phyloP scores from a whole-genome alignment of 176 grass and related monocot genomes.

The Oryza australiensis region DNA sequence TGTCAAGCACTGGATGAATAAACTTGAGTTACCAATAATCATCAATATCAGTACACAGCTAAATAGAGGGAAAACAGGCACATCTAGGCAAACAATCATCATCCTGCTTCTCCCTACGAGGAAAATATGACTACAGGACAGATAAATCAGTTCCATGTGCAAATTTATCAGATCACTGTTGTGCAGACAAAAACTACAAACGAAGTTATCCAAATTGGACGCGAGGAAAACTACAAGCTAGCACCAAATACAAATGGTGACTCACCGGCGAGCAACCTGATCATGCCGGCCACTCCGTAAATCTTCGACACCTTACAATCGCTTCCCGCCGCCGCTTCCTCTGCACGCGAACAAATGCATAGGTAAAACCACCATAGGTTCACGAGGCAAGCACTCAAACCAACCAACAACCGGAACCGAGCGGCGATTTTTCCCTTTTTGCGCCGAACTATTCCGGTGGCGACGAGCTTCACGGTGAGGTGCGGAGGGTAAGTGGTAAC shows the following conservation, averaged over 20 bases:
- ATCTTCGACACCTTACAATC: slow-evolving; percentile 45
- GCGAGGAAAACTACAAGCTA: not conserved
- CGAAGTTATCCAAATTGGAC: not conserved
- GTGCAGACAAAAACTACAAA: not conserved
- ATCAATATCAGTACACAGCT: not conserved
- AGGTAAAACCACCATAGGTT: slow-evolving; percentile 16
- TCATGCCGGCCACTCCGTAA: slow-evolving; percentile 35
- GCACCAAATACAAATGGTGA: not conserved
- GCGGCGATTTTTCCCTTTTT: not conserved
- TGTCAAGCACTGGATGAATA: slow-evolving; percentile 7
- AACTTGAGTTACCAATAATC: slow-evolving; percentile 3
- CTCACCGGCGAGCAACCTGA: slow-evolving; percentile 45
- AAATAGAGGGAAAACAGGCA: not conserved
- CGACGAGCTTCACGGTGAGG: not conserved
- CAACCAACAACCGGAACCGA: not conserved
- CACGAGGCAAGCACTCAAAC: slow-evolving; percentile 14
- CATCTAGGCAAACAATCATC: not conserved
- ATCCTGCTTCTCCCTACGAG: not conserved
- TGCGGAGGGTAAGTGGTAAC: not conserved
- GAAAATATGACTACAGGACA: not conserved
- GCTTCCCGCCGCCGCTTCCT: slow-evolving; percentile 41
- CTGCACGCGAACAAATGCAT: slow-evolving; percentile 32
- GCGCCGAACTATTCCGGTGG: not conserved
- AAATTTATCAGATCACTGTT: slow-evolving; percentile 15
- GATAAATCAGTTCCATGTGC: not conserved